Evolutionary conservation across 164 flowering plant genomes (phyloP).

Genomic region (Macadamia tetraphylla): DNA sequence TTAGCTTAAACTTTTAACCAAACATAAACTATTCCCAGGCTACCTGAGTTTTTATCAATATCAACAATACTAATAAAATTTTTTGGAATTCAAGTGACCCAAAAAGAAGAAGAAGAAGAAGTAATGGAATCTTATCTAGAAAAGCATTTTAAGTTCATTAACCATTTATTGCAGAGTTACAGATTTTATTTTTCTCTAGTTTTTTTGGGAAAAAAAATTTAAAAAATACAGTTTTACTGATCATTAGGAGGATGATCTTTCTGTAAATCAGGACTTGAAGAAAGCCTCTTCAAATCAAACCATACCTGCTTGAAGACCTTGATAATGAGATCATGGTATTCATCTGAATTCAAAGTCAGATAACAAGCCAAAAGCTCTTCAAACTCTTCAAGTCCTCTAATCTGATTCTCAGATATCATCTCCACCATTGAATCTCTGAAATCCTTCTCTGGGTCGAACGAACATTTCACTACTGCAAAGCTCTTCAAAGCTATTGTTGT

Average conservation of each 20-base stretch:
- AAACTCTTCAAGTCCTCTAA: slow-evolving; percentile 52
- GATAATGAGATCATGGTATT: slow-evolving; percentile 74
- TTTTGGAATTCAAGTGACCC: too few relatives aligned
- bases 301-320: slow-evolving; percentile 73
- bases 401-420: slow-evolving; percentile 65
- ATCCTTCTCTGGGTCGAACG: slow-evolving; percentile 64
- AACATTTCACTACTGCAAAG: slow-evolving; percentile 65
- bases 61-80: too few relatives aligned
- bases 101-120: too few relatives aligned
- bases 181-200: too few relatives aligned
- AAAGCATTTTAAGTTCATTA: background rate
- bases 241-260: background rate
- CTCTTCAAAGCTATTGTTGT: slow-evolving; percentile 32
- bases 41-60: too few relatives aligned
- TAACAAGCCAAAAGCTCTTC: slow-evolving; percentile 84
- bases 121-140: background rate
- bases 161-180: background rate
- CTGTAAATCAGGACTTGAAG: slow-evolving; percentile 11
- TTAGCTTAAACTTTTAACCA: too few relatives aligned
- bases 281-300: slow-evolving; percentile 42
- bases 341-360: slow-evolving; percentile 65
- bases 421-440: slow-evolving; percentile 89
- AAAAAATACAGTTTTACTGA: background rate
- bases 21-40: too few relatives aligned
- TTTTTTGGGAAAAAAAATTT: too few relatives aligned